Conservation (phyloP, 257 asterid species). For the Primulina eburnea region DNA sequence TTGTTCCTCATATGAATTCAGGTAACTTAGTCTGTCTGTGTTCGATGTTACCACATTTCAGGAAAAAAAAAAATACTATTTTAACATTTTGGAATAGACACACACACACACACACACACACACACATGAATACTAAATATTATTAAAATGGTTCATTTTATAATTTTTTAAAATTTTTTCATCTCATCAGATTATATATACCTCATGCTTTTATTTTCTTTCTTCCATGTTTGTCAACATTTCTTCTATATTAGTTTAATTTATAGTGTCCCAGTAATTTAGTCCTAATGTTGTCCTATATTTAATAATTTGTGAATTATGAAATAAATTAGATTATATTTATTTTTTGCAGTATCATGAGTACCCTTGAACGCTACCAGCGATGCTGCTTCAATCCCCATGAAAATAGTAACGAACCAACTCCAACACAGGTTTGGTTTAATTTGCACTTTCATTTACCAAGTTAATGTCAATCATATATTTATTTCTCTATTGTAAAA, state of each 20-base stretch:
- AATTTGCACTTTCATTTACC: background rate
- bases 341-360: conserved; percentile 40
- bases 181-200: background rate
- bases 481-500: background rate
- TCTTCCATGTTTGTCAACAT: too few relatives aligned
- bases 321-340: background rate
- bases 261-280: too few relatives aligned
- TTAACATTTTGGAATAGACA: background rate
- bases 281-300: too few relatives aligned
- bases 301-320: background rate
- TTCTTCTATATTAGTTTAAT: too few relatives aligned
- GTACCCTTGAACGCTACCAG: conserved; percentile 88
- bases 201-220: background rate
- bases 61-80: background rate
- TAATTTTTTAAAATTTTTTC: too few relatives aligned
- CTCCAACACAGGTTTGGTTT: conserved; percentile 55
- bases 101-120: too few relatives aligned
- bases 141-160: background rate
- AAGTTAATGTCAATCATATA: background rate
- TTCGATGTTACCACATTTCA: background rate
- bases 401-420: conserved; percentile 51
- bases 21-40: background rate
- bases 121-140: too few relatives aligned
- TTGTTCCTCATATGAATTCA: background rate
- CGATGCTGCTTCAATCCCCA: conserved; percentile 66